phyloP scores from a whole-genome alignment of 2,329 filamentous ascomycete species.

The Tricladium varicosporioides region DNA sequence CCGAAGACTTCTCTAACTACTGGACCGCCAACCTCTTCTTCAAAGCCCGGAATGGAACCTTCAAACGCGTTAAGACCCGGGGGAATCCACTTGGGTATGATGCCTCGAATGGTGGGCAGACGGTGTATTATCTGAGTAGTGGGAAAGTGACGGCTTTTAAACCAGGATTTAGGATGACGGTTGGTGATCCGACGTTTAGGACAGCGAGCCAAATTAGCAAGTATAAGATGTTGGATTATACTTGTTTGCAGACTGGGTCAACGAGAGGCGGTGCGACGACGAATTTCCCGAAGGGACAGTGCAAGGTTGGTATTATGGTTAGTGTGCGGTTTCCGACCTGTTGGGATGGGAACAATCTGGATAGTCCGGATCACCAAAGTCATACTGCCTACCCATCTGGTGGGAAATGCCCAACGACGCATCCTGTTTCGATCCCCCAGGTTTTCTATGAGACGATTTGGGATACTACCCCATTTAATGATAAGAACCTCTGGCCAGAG shows the following conservation, averaged over 20 bases:
- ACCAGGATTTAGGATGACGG: slow-evolving; percentile 43
- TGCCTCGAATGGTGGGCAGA: slow-evolving; percentile 35
- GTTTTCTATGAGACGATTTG: slow-evolving; percentile 2
- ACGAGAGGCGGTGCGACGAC: slow-evolving; percentile 13
- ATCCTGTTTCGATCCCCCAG: neutral
- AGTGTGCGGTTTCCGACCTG: slow-evolving; percentile 28
- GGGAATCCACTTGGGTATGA: slow-evolving; percentile 35
- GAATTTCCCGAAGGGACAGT: slow-evolving; percentile 16
- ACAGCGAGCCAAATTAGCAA: slow-evolving; percentile 36
- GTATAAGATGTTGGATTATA: slow-evolving; percentile 42
- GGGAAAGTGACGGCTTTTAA: slow-evolving; percentile 42
- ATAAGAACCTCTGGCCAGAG: slow-evolving; percentile 43
- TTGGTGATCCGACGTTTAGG: slow-evolving; percentile 38
- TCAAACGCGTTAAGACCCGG: slow-evolving; percentile 9
- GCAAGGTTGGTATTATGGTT: slow-evolving; percentile 33
- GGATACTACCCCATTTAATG: slow-evolving; percentile 37
- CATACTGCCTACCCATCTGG: slow-evolving; percentile 3
- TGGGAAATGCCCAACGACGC: neutral
- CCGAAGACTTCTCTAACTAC: slow-evolving; percentile 35
- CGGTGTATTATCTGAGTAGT: slow-evolving; percentile 35
- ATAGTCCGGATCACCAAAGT: slow-evolving; percentile 2
- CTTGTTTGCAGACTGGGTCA: slow-evolving; percentile 35
- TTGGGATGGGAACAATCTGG: slow-evolving; percentile 13
- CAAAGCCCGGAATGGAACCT: slow-evolving; percentile 29
- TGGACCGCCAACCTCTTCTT: slow-evolving; percentile 33